These are phyloP conservation scores for Colletotrichum godetiae DNA, from an alignment of 2,329 filamentous ascomycete genomes.

Conservation along the genomic window DNA sequence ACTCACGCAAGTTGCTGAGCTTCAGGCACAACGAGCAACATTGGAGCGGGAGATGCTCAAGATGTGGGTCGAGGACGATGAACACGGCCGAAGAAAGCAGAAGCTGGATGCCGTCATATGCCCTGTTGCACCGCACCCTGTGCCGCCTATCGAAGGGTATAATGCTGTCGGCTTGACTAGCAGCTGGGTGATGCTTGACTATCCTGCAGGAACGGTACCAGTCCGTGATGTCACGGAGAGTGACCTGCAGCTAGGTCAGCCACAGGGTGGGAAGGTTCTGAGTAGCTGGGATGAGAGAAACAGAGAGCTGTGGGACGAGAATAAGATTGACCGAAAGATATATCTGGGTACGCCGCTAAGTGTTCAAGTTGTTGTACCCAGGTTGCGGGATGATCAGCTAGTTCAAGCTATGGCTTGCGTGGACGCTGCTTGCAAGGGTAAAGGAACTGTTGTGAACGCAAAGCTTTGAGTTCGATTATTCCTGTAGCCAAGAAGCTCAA, in stretches of 20 bases:
- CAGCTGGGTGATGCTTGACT: slow-evolving; percentile 51
- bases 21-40: slow-evolving; percentile 19
- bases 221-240: slow-evolving; percentile 12
- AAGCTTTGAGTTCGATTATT: neutral
- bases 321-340: slow-evolving; percentile 8
- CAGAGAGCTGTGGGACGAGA: slow-evolving; percentile 28
- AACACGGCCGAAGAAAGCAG: neutral
- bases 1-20: neutral
- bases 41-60: slow-evolving; percentile 26
- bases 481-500: neutral
- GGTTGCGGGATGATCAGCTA: slow-evolving; percentile 17
- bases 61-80: slow-evolving; percentile 26
- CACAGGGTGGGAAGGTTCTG: slow-evolving; percentile 2
- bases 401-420: slow-evolving; percentile 23
- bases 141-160: slow-evolving; percentile 55
- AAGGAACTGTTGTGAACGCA: neutral
- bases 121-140: slow-evolving; percentile 70
- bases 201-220: slow-evolving; percentile 48
- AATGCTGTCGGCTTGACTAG: slow-evolving; percentile 44
- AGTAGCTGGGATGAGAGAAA: slow-evolving; percentile 23
- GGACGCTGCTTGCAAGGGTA: neutral
- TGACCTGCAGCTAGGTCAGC: slow-evolving; percentile 16
- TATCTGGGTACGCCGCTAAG: slow-evolving; percentile 23
- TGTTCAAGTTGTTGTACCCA: slow-evolving; percentile 28
- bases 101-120: slow-evolving; percentile 65